Percentiles rank a stretch among this genome's conserved stretches.
phyloP scores from a whole-genome alignment of 1,139 yeast species.

The Saccharomyces hybrid region DNA sequence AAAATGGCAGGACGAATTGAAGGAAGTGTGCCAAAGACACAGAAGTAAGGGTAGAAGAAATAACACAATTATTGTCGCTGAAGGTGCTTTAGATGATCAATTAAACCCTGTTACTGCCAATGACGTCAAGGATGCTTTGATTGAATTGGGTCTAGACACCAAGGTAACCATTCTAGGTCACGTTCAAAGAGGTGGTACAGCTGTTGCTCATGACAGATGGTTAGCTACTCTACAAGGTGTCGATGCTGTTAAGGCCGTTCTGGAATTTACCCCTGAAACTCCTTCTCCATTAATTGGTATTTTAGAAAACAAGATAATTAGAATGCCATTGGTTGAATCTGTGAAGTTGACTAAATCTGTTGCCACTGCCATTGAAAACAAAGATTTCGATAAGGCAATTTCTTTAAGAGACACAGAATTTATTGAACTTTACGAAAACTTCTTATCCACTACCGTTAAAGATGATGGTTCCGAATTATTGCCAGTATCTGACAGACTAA shows the following conservation, averaged over 20 bases:
- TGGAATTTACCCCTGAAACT: conserved; percentile 60
- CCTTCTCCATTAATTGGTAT: conserved; percentile 76
- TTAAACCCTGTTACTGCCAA: conserved; percentile 58
- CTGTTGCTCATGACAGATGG: conserved; percentile 71
- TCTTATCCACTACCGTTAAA: conserved; percentile 55
- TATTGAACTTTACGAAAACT: conserved; percentile 57
- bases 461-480: conserved; percentile 49
- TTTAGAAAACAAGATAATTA: conserved; percentile 61
- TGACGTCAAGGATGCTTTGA: conserved; percentile 62
- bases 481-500: conserved; percentile 50
- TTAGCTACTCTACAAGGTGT: conserved; percentile 78
- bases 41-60: conserved; percentile 67
- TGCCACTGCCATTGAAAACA: conserved; percentile 54
- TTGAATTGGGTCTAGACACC: conserved; percentile 67
- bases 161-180: conserved; percentile 76
- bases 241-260: conserved; percentile 71
- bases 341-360: conserved; percentile 63
- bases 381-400: conserved; percentile 60
- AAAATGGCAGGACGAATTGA: conserved; percentile 62
- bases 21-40: conserved; percentile 58
- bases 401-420: conserved; percentile 64
- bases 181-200: conserved; percentile 82
- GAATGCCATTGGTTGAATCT: conserved; percentile 66
- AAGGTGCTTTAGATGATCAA: conserved; percentile 68
- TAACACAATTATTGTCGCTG: conserved; percentile 76